These are phyloP conservation scores for Stipa capillata DNA, from an alignment of 176 grass and related monocot species.

Conservation along the genomic window DNA sequence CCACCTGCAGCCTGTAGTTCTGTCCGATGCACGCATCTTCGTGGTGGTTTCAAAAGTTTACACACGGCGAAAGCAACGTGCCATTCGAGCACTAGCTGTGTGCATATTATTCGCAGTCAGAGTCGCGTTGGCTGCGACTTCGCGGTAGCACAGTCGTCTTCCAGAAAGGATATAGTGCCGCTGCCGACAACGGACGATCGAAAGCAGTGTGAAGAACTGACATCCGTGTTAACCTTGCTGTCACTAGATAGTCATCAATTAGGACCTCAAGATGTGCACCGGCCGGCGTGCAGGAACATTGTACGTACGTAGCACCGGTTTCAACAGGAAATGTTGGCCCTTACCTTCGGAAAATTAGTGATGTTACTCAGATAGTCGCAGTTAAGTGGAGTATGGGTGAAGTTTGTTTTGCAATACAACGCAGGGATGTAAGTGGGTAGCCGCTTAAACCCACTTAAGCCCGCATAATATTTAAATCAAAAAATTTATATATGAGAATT, in stretches of 20 bases:
- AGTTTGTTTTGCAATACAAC: too few species aligned
- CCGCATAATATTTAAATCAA: too few species aligned
- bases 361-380: too few species aligned
- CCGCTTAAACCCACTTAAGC: too few species aligned
- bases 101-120: not conserved
- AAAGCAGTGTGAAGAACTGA: not conserved
- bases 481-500: too few species aligned
- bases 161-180: not conserved
- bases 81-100: not conserved
- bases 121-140: not conserved
- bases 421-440: too few species aligned
- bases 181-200: not conserved
- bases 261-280: not conserved
- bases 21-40: too few species aligned
- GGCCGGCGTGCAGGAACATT: not conserved
- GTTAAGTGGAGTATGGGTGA: too few species aligned
- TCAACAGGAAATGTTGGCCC: not conserved
- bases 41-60: not conserved
- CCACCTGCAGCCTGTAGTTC: not conserved
- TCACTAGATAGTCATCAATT: not conserved
- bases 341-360: not conserved
- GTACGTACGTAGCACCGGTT: not conserved
- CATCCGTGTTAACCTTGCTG: not conserved
- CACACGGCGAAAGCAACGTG: not conserved
- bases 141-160: not conserved